Evolutionary conservation across 768 basidiomycete genomes (phyloP).

Genomic region (Boletus rubroflammeus): DNA sequence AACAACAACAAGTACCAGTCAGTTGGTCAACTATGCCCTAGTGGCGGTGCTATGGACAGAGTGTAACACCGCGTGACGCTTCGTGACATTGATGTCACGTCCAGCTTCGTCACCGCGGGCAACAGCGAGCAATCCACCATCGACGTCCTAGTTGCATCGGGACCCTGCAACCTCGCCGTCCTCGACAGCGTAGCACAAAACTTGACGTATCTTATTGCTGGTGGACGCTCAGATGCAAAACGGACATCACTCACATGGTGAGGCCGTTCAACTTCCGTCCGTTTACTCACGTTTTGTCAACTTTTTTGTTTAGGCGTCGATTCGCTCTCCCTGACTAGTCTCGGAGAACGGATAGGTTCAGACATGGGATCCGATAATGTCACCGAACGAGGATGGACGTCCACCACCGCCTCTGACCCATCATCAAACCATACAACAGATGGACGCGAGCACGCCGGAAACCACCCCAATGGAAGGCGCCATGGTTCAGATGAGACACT

Average conservation of each 20-base stretch:
- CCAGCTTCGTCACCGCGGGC: conserved; percentile 2
- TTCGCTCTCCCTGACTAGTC: conserved; percentile 9
- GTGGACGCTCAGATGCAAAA: conserved; percentile 27
- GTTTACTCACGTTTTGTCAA: conserved; percentile 3
- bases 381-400: conserved; percentile 50
- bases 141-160: conserved; percentile 1
- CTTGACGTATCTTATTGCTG: too few relatives aligned
- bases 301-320: conserved; percentile 17
- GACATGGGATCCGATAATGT: conserved; percentile 49
- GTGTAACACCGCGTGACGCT: background rate
- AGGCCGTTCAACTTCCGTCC: conserved; percentile 1
- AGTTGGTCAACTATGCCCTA: background rate
- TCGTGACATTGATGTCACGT: conserved; percentile 13
- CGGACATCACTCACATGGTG: conserved; percentile 26
- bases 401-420: conserved; percentile 47
- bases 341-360: conserved; percentile 19
- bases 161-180: background rate
- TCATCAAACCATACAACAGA: conserved; percentile 39
- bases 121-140: conserved; percentile 6
- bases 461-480: conserved; percentile 32
- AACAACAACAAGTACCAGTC: background rate
- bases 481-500: conserved; percentile 47
- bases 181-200: background rate
- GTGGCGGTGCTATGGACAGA: conserved; percentile 15
- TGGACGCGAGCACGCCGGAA: conserved; percentile 32